phyloP scores from a whole-genome alignment of 1,284 basidiomycete genomes.

The Malassezia brasiliensis region DNA sequence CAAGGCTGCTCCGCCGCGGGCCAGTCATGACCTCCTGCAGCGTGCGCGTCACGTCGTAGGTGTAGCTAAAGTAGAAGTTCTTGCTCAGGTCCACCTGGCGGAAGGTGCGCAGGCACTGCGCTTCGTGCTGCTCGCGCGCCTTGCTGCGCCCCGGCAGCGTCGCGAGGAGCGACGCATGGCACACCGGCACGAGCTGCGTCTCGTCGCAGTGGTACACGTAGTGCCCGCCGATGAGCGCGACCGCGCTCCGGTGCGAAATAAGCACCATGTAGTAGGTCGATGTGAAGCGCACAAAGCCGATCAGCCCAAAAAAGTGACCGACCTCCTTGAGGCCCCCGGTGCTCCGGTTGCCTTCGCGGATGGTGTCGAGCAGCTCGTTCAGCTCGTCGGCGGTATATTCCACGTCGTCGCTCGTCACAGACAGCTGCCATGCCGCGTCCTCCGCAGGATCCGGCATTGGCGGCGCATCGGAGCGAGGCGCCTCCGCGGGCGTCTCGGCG shows the following conservation, averaged over 20 bases:
- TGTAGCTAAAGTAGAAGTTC: conserved; percentile 98
- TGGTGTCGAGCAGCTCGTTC: conserved; percentile 78
- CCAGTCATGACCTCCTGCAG: conserved; percentile 82
- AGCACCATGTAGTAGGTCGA: conserved; percentile 51
- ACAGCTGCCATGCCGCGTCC: conserved; percentile 29
- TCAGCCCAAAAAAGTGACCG: conserved; percentile 56
- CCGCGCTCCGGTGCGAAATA: conserved; percentile 79
- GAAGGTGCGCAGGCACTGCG: conserved; percentile 71
- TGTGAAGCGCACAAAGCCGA: conserved; percentile 51
- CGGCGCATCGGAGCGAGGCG: neutral
- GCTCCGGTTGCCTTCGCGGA: conserved; percentile 81
- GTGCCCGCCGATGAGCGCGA: conserved; percentile 88
- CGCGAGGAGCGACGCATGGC: conserved; percentile 30
- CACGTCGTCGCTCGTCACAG: conserved; percentile 34
- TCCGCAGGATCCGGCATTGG: neutral
- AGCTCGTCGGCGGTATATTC: conserved; percentile 80
- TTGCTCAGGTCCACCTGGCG: conserved; percentile 95
- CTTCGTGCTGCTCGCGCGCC: conserved; percentile 38
- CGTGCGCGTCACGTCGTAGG: conserved; percentile 91
- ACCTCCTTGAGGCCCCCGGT: conserved; percentile 75
- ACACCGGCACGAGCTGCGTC: conserved; percentile 65
- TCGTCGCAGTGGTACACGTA: conserved; percentile 95
- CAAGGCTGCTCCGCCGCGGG: conserved; percentile 30
- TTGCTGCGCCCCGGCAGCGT: conserved; percentile 33
- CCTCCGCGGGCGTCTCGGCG: neutral